Conservation (phyloP, 257 asterid species). For the Nicotiana undulata region DNA sequence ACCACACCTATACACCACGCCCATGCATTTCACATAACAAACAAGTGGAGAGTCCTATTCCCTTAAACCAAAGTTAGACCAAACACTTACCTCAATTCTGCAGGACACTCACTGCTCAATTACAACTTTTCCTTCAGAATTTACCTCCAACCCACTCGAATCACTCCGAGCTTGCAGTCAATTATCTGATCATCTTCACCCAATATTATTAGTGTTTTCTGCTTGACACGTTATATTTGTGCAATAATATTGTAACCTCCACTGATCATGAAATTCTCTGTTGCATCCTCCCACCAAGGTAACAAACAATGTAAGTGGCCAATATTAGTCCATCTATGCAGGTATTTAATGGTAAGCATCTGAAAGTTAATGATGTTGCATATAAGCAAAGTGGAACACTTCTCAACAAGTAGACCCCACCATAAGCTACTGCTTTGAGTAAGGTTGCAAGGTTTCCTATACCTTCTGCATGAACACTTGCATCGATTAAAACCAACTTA, state of each 20-base stretch:
- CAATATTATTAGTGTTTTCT: too few relatives aligned
- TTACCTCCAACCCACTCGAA: too few relatives aligned
- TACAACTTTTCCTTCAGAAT: too few relatives aligned
- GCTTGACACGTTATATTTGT: slow-evolving; percentile 58
- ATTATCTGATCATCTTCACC: too few relatives aligned
- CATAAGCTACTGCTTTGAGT: slow-evolving; percentile 68
- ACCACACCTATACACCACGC: too few relatives aligned
- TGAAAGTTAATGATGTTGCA: slow-evolving; percentile 65
- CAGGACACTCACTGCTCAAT: too few relatives aligned
- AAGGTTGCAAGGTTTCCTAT: slow-evolving; percentile 75
- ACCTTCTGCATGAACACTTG: slow-evolving; percentile 94
- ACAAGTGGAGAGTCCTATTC: too few relatives aligned
- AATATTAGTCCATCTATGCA: slow-evolving; percentile 79
- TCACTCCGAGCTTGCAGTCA: too few relatives aligned
- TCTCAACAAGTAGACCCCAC: slow-evolving; percentile 72
- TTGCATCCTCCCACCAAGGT: slow-evolving; percentile 97
- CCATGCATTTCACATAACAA: too few relatives aligned
- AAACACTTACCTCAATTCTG: too few relatives aligned
- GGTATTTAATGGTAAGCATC: slow-evolving; percentile 39
- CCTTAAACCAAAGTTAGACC: too few relatives aligned
- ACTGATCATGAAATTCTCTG: slow-evolving; percentile 79
- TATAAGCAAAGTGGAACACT: slow-evolving; percentile 61
- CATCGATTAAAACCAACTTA: slow-evolving; percentile 79
- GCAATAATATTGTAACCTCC: slow-evolving; percentile 74
- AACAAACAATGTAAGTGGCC: slow-evolving; percentile 78